Evolutionary conservation across 2,329 filamentous ascomycete genomes (phyloP), one percentile per base, ranked within the genome.

Genomic region (Thielaviopsis euricoi): DNA sequence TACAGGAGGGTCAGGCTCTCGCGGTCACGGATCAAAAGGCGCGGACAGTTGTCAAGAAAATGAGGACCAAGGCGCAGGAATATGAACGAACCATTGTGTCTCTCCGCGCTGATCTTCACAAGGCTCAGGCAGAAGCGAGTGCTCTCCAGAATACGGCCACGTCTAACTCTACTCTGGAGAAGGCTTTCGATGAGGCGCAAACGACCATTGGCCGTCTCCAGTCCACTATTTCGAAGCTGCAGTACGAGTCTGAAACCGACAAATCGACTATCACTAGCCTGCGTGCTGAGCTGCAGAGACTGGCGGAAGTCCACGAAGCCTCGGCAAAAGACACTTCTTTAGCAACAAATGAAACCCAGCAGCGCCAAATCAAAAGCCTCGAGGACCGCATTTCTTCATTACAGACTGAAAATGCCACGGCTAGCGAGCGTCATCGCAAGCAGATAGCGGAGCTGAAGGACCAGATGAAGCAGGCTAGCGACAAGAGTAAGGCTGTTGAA

Each of bases 1-100:
- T 98, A 76, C 85, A 95, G 64, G 93, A 98, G 72, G 93, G 94
- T 0, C 87, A 93, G 64, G 89, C 86, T 63, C 76, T 97, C 9
- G 90, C 89, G 1, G 87, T 85, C 64, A 86, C 81, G 0, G 93
- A 98, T 68, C 80, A 96, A 69, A 89, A 89, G 66, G 84, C 94
- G 62, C 77, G 91, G 61, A 81, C 81, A 6, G 83, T 85, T 3
- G 87, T 97, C 65, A 95, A 93, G 69, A 90, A 88, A 66, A 71
- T 97, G 60, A 81, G 83, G 50, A 72, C 75, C 22, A 85, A 86
- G 65, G 69, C 86, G 15, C 72, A 77, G 12, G 80, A 86, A 53
- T 77, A 81, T 40, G 86, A 88, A 61, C 85, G 81, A 66, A 77
- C 80, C 57, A 69, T 81, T 64, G 77, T 72, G 56, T 81, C 83